Conservation (phyloP, 371 early-diverging fungal genomes). For the Lichtheimia ramosa region DNA sequence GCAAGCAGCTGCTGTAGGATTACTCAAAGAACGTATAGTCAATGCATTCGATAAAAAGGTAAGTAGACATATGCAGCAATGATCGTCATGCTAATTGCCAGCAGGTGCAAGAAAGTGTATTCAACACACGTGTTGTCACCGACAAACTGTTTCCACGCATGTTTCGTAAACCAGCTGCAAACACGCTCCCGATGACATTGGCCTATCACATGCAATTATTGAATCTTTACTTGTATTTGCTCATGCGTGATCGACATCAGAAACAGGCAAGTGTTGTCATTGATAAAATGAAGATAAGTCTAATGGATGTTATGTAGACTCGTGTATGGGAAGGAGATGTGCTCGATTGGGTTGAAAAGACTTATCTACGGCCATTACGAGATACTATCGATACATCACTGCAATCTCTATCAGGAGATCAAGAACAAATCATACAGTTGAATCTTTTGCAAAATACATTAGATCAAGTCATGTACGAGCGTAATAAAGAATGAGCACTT, state of each 20-base stretch:
- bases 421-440: not conserved
- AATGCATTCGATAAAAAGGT: conserved; percentile 13
- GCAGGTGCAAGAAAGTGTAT: not conserved
- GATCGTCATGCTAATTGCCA: no score
- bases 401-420: not conserved
- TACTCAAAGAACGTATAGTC: conserved; percentile 27
- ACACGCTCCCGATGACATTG: conserved; percentile 17
- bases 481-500: not conserved
- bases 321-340: conserved; percentile 6
- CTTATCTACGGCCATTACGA: not conserved
- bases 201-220: conserved; percentile 36
- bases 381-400: not conserved
- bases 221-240: conserved; percentile 41
- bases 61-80: not conserved
- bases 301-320: not conserved
- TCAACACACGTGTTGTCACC: conserved; percentile 10
- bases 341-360: not conserved
- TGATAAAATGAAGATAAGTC: not conserved
- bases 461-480: conserved; percentile 5
- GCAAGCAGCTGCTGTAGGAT: conserved; percentile 25
- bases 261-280: conserved; percentile 12
- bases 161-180: conserved; percentile 4
- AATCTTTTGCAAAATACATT: not conserved
- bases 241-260: conserved; percentile 30
- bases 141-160: conserved; percentile 18